Conservation (phyloP, 2,329 filamentous ascomycete species). For the Leptographium wingfieldii region DNA sequence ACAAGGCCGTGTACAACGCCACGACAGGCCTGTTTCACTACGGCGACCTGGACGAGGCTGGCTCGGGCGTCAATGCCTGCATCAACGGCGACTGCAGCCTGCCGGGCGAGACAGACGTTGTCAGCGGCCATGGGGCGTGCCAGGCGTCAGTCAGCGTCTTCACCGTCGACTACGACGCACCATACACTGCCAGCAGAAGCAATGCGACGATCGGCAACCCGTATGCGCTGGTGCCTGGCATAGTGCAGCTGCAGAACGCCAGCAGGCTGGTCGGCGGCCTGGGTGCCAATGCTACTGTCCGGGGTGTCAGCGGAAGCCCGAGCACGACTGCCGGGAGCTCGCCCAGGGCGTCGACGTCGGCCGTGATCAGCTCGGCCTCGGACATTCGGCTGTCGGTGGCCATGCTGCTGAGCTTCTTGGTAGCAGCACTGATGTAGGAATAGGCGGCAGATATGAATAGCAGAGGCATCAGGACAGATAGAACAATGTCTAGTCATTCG, state of each 20-base stretch:
- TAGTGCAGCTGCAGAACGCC: conserved; percentile 8
- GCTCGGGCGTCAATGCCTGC: conserved; percentile 6
- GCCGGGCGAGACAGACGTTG: conserved; percentile 6
- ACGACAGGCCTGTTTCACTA: conserved; percentile 11
- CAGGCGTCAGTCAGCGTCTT: conserved; percentile 11
- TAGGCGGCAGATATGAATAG: neutral
- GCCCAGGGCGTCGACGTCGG: neutral
- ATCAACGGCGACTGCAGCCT: conserved; percentile 10
- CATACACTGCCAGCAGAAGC: neutral
- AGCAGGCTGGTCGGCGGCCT: conserved; percentile 7
- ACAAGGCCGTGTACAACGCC: conserved; percentile 10
- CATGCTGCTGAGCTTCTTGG: neutral
- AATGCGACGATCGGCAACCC: neutral
- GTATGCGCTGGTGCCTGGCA: conserved; percentile 3
- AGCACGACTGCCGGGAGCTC: neutral
- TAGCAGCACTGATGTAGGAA: neutral
- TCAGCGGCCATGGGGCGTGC: neutral
- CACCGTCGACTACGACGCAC: conserved; percentile 11
- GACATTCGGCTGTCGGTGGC: neutral
- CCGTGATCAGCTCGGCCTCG: neutral
- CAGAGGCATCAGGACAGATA: no score
- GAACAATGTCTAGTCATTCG: no score
- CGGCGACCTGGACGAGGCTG: conserved; percentile 1
- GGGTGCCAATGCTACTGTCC: conserved; percentile 7
- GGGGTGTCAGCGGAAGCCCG: neutral